phyloP scores from a whole-genome alignment of 2,329 filamentous ascomycete species.

The Parascedosporium putredinis region DNA sequence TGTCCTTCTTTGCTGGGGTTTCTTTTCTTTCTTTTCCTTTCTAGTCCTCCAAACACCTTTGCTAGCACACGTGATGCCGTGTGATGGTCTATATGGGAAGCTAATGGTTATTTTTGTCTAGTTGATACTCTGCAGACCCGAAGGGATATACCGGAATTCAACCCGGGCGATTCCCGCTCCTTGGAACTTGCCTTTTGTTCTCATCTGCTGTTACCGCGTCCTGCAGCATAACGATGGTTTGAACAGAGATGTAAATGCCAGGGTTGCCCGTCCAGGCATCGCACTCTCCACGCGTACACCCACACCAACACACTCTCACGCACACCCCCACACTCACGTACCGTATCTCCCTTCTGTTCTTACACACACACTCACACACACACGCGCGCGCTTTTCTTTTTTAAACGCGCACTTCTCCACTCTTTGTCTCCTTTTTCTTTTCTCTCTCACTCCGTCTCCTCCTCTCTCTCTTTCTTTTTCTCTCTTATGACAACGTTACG shows the following conservation, averaged over 20 bases:
- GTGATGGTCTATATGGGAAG: too few species aligned
- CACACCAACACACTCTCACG: too few species aligned
- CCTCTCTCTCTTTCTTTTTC: neutral
- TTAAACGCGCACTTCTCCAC: neutral
- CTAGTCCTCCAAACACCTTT: too few species aligned
- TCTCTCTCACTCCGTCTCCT: neutral
- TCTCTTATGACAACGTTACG: neutral
- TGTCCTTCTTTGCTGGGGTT: too few species aligned
- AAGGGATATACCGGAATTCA: slow-evolving; percentile 42
- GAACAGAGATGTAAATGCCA: neutral
- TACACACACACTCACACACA: too few species aligned
- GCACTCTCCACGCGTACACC: too few species aligned
- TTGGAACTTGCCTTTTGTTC: slow-evolving; percentile 40
- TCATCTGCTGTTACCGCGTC: slow-evolving; percentile 30
- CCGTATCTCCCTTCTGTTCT: too few species aligned
- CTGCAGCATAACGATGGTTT: neutral
- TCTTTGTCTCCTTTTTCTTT: neutral
- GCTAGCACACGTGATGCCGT: too few species aligned
- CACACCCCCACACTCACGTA: too few species aligned
- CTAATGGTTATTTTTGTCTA: too few species aligned
- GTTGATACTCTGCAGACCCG: slow-evolving; percentile 27
- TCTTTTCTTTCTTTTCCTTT: too few species aligned
- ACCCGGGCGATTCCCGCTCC: slow-evolving; percentile 36
- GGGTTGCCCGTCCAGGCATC: too few species aligned
- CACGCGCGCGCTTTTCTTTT: neutral